Evolutionary conservation across 2,329 filamentous ascomycete genomes (phyloP), one percentile per base, ranked within the genome.

Genomic region (Colletotrichum sp.): DNA sequence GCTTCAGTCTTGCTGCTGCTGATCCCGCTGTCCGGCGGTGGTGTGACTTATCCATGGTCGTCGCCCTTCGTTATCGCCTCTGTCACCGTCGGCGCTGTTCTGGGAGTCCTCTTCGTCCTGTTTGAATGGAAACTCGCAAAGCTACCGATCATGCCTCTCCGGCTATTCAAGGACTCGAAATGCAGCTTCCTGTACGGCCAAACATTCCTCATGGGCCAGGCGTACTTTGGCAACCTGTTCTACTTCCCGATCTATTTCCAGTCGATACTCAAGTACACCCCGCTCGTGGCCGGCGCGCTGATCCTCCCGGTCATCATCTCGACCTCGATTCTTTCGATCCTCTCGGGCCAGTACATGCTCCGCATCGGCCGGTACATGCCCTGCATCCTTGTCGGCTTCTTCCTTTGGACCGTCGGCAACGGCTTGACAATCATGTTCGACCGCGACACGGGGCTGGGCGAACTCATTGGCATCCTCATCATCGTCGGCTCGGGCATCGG

Each of bases 401-500:
- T 78, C 2, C 73, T 85, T 2, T 86, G 84, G 83, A 82, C 83
- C 0, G 70, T 86, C 3, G 85, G 84, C 11, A 80, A 81, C 22
- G 84, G 84, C 3, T 78, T 85, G 11, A 79, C 79, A 13, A 71
- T 82, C 15, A 62, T 83, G 8, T 80, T 82, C 39, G 77, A 78
- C 66, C 74, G 78, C 4, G 70, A 79, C 7, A 84, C 83, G 2
- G 69, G 70, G 0, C 71, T 83, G 0, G 81, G 79, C 6, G 77
- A 79, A 6, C 79, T 86, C 16, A 79, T 83, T 19, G 79, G 79
- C 19, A 81, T 81, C 25, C 80, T 85, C 9, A 78, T 85, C 15
- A 75, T 86, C 5, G 79, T 83, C 8, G 85, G 85, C 8, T 77
- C 80, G 5, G 84, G 84, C 6, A 78, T 83, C 8, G 85, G 85